phyloP scores from a whole-genome alignment of 192 early-diverging fungal species.

The Podila epigama region DNA sequence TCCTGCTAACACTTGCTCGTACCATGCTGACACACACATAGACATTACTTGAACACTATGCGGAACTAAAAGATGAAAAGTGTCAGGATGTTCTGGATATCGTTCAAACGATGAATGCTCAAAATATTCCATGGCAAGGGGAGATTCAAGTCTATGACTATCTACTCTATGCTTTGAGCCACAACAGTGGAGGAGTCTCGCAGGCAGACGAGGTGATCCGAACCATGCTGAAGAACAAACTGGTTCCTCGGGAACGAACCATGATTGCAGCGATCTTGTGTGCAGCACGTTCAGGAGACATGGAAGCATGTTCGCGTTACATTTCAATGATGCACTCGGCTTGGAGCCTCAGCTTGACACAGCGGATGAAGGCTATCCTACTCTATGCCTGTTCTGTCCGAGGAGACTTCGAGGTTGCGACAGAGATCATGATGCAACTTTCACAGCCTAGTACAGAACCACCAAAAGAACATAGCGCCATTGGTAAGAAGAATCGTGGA shows the following conservation, averaged over 20 bases:
- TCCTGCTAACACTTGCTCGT: too few relatives aligned
- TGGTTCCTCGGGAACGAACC: constrained; percentile 26
- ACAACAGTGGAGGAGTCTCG: constrained; percentile 8
- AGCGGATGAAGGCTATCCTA: constrained; percentile 44
- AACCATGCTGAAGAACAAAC: constrained; percentile 23
- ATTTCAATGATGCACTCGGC: constrained; percentile 32
- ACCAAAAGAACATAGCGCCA: not conserved
- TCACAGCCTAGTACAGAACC: constrained; percentile 9
- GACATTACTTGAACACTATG: constrained; percentile 21
- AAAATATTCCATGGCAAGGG: constrained; percentile 13
- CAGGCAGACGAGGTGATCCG: constrained; percentile 17
- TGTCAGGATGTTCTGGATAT: constrained; percentile 10
- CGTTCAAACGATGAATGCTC: constrained; percentile 7
- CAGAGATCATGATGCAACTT: constrained; percentile 31
- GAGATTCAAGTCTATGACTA: constrained; percentile 29
- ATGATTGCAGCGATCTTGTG: constrained; percentile 41
- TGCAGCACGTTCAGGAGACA: constrained; percentile 31
- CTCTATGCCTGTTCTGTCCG: constrained; percentile 41
- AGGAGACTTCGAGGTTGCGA: constrained; percentile 35
- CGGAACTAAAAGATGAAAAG: constrained; percentile 13
- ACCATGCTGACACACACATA: too few relatives aligned
- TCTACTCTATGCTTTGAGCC: constrained; percentile 20
- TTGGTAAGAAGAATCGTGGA: not conserved
- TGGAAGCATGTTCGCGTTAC: constrained; percentile 24
- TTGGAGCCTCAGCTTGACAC: constrained; percentile 13